phyloP scores from a whole-genome alignment of 1,284 basidiomycete genomes.

The Taiwanofungus camphoratus region DNA sequence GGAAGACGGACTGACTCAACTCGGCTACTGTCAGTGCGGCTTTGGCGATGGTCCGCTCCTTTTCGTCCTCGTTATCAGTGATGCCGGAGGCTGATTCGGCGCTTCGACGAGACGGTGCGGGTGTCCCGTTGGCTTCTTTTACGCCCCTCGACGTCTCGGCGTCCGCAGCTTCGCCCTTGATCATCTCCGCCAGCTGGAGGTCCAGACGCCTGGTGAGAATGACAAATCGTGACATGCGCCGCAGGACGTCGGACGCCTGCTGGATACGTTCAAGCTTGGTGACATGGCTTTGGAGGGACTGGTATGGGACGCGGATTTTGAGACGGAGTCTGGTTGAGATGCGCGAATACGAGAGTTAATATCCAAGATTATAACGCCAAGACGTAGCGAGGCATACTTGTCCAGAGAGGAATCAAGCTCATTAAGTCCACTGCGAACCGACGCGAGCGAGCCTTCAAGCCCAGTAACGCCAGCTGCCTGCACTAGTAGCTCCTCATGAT shows the following conservation, averaged over 20 bases:
- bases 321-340: constrained; percentile 56
- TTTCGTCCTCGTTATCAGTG: constrained; percentile 63
- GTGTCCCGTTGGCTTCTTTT: constrained; percentile 14
- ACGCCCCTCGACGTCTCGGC: constrained; percentile 18
- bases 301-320: constrained; percentile 82
- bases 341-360: no score
- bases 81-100: constrained; percentile 18
- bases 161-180: constrained; percentile 20
- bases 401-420: constrained; percentile 69
- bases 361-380: no score
- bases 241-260: constrained; percentile 76
- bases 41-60: constrained; percentile 81
- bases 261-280: constrained; percentile 71
- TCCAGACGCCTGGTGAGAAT: constrained; percentile 77
- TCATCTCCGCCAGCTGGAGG: constrained; percentile 70
- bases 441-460: constrained; percentile 56
- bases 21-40: constrained; percentile 89
- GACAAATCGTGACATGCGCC: constrained; percentile 79
- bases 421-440: constrained; percentile 59
- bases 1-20: constrained; percentile 49
- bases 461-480: constrained; percentile 64
- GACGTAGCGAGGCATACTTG: constrained; percentile 41
- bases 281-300: constrained; percentile 66
- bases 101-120: constrained; percentile 1
- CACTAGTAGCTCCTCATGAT: constrained; percentile 70